Percentiles rank a stretch among this genome's conserved stretches.
Evolutionary conservation across 495 filamentous ascomycete genomes (phyloP).

Genomic region (Penicillium lagena): DNA sequence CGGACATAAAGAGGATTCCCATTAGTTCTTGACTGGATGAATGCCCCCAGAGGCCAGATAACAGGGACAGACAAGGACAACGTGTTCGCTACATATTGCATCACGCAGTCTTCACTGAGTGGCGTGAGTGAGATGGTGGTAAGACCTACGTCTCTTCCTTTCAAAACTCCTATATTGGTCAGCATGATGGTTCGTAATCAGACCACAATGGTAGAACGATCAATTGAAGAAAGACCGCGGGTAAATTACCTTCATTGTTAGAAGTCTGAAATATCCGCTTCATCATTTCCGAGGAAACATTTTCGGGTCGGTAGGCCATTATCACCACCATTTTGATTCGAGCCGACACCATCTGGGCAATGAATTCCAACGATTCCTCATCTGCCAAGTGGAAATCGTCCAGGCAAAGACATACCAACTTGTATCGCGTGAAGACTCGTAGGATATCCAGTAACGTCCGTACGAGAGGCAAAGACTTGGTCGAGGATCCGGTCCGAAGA

Average conservation of each 20-base stretch:
- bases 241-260: too few species aligned
- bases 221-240: too few species aligned
- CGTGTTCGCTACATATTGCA: conserved; percentile 33
- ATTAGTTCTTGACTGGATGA: conserved; percentile 61
- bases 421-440: conserved; percentile 58
- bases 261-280: too few species aligned
- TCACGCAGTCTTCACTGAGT: conserved; percentile 54
- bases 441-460: conserved; percentile 65
- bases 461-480: conserved; percentile 58
- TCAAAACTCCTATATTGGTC: too few species aligned
- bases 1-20: conserved; percentile 72
- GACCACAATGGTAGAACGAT: too few species aligned
- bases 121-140: conserved; percentile 55
- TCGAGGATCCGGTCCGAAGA: conserved; percentile 26
- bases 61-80: conserved; percentile 22
- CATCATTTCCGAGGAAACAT: too few species aligned
- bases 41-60: conserved; percentile 33
- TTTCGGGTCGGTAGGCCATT: conserved; percentile 16
- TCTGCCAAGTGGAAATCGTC: conserved; percentile 73
- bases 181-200: too few species aligned
- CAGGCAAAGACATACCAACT: conserved; percentile 65
- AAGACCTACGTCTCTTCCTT: conserved; percentile 15
- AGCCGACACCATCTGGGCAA: conserved; percentile 53
- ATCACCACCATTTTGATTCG: conserved; percentile 63
- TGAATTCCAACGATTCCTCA: conserved; percentile 62